A percentile compares a stretch with the other conserved stretches of the same genome.
Evolutionary conservation across 805 yeast species (phyloP).

Genomic region (Candida suzukii): DNA sequence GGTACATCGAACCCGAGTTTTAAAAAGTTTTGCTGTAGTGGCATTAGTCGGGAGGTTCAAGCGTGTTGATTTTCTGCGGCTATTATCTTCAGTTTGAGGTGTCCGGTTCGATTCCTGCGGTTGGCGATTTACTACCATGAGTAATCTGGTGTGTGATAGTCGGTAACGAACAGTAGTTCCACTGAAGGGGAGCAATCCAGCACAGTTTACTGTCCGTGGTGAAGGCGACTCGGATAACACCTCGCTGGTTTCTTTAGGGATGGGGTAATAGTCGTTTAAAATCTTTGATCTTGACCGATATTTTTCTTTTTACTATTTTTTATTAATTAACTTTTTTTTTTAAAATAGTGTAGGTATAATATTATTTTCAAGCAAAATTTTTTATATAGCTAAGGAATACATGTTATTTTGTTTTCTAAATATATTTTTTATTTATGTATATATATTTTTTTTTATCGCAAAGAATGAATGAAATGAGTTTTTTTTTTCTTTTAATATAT

Average conservation of each 20-base stretch:
- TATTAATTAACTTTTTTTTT: not conserved
- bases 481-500: too few relatives aligned
- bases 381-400: not conserved
- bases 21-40: constrained; percentile 16
- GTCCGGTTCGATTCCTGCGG: constrained; percentile 40
- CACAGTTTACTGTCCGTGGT: constrained; percentile 34
- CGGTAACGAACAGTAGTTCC: constrained; percentile 27
- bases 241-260: constrained; percentile 25
- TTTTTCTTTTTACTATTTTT: constrained; percentile 3
- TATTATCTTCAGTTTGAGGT: constrained; percentile 26
- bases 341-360: too few relatives aligned
- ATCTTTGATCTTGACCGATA: constrained; percentile 18
- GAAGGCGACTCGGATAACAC: constrained; percentile 33
- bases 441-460: too few relatives aligned
- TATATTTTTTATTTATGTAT: too few relatives aligned
- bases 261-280: constrained; percentile 11
- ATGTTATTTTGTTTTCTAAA: too few relatives aligned
- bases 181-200: constrained; percentile 40
- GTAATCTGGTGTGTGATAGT: constrained; percentile 23
- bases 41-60: constrained; percentile 26
- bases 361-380: not conserved
- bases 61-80: constrained; percentile 10
- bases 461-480: too few relatives aligned
- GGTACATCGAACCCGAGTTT: too few relatives aligned
- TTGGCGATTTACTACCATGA: constrained; percentile 20